Conservation (phyloP, 306 rosid species). For the Fragaria nilgerrensis region DNA sequence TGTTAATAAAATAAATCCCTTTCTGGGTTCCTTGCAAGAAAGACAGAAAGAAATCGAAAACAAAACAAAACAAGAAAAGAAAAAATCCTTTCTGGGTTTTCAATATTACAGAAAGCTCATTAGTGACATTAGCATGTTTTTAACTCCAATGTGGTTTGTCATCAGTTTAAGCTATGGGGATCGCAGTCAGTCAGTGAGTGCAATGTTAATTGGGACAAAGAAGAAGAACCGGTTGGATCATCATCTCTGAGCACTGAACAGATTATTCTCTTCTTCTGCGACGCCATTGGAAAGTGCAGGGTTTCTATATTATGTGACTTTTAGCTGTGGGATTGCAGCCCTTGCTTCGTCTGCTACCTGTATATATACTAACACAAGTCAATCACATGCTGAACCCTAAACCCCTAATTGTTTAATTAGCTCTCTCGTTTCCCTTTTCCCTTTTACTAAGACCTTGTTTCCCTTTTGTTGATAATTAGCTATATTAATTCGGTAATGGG, state of each 20-base stretch:
- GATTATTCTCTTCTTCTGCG: conserved; percentile 12
- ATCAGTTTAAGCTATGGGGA: conserved; percentile 9
- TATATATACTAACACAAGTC: background rate
- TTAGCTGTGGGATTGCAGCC: conserved; percentile 23
- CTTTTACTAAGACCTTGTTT: background rate
- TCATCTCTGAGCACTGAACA: background rate
- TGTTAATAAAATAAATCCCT: background rate
- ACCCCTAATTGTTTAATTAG: background rate
- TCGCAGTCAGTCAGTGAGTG: background rate
- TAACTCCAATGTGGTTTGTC: background rate
- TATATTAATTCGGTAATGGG: background rate
- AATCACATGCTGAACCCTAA: background rate
- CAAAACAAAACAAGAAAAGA: background rate
- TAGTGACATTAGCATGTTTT: background rate
- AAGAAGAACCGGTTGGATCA: too few species aligned
- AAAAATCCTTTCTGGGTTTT: background rate
- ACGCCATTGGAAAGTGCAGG: too few species aligned
- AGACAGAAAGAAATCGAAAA: background rate
- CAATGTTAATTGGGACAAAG: too few species aligned
- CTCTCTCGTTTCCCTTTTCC: background rate
- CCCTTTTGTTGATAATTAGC: background rate
- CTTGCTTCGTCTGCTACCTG: background rate
- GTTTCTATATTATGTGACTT: background rate
- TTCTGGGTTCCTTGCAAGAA: background rate
- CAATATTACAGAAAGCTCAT: background rate